phyloP scores from a whole-genome alignment of 2,329 filamentous ascomycete genomes.

The Cladophialophora immunda region DNA sequence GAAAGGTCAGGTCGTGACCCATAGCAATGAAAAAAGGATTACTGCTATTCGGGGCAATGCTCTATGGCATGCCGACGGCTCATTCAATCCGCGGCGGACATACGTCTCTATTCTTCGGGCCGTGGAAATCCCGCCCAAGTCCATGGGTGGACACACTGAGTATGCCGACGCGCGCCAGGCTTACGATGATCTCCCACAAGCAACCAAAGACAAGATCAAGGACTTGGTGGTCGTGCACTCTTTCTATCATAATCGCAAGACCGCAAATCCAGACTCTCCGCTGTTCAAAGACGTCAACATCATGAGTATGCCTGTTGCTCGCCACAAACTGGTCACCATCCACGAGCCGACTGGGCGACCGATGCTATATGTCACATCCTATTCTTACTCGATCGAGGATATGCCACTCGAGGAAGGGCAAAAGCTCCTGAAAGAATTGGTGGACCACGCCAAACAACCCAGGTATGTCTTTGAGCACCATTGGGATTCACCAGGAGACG shows the following conservation, averaged over 20 bases:
- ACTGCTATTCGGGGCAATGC: not conserved
- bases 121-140: not conserved
- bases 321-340: not conserved
- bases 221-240: slow-evolving; percentile 7
- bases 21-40: not conserved
- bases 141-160: not conserved
- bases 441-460: not conserved
- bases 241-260: slow-evolving; percentile 18
- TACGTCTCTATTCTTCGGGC: not conserved
- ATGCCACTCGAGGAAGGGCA: slow-evolving; percentile 1
- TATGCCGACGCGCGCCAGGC: not conserved
- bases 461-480: no score
- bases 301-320: not conserved
- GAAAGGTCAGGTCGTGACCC: not conserved
- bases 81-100: not conserved
- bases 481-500: no score
- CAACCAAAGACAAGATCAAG: slow-evolving; percentile 15
- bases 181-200: slow-evolving; percentile 22
- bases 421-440: not conserved
- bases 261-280: slow-evolving; percentile 8
- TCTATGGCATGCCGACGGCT: not conserved
- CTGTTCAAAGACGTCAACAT: not conserved
- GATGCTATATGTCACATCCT: not conserved
- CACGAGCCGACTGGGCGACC: not conserved
- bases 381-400: not conserved